phyloP scores from a whole-genome alignment of 371 early-diverging fungal species.

The Mucor ambiguus region DNA sequence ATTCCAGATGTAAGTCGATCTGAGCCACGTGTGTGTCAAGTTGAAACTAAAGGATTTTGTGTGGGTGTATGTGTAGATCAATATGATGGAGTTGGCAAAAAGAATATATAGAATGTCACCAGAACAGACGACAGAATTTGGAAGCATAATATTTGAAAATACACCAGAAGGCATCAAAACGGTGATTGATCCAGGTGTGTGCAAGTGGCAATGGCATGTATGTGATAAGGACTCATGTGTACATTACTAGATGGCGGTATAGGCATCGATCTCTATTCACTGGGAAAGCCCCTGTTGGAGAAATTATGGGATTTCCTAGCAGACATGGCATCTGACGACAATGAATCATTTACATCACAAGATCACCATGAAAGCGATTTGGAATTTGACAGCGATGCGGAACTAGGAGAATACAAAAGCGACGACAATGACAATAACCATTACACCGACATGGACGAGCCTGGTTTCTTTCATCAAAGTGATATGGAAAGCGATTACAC shows the following conservation, averaged over 20 bases:
- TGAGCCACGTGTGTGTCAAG: neutral
- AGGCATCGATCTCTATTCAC: constrained; percentile 42
- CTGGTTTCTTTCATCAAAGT: constrained; percentile 14
- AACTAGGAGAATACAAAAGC: constrained; percentile 8
- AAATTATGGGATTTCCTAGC: constrained; percentile 41
- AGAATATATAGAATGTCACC: constrained; percentile 30
- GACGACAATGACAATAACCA: constrained; percentile 6
- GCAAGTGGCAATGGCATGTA: neutral
- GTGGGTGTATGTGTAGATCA: constrained; percentile 9
- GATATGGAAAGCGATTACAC: constrained; percentile 8
- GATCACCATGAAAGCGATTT: constrained; percentile 21
- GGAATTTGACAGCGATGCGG: constrained; percentile 15
- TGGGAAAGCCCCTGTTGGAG: constrained; percentile 31
- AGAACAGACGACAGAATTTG: constrained; percentile 32
- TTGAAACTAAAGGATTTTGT: neutral
- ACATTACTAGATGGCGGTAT: constrained; percentile 28
- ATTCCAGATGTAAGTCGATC: constrained; percentile 39
- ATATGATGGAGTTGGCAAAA: constrained; percentile 44
- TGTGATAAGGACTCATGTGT: neutral
- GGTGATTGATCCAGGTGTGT: constrained; percentile 8
- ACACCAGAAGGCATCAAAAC: constrained; percentile 26
- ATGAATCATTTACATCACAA: constrained; percentile 16
- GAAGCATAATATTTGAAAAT: constrained; percentile 31
- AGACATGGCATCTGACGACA: constrained; percentile 27
- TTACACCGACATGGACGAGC: constrained; percentile 7